Evolutionary conservation across 2,329 filamentous ascomycete species (phyloP), one percentile per base, ranked within the genome.

Genomic region (Aspergillus thermomutatus): DNA sequence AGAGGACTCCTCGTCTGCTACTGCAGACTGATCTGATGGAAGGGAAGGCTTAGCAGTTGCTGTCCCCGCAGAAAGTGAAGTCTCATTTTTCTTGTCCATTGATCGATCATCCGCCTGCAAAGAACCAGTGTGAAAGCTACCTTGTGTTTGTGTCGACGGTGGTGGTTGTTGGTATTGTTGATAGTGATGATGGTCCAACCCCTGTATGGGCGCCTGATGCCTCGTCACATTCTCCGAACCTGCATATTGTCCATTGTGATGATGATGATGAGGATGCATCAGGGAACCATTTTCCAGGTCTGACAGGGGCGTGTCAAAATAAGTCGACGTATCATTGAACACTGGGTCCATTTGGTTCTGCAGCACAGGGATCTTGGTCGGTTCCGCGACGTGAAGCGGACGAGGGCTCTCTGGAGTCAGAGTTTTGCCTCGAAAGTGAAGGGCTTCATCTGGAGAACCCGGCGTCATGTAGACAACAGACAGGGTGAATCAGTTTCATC

Each of bases 331-430:
- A 71, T 88, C 85, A 75, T 87, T 87, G 79, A 89, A 88, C 65
- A 83, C 77, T 54, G 86, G 85, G 75, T 90, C 87, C 83, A 85
- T 90, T 76, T 89, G 86, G 70, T 87, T 86, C 69, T 86, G 82
- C 68, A 90, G 79, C 54, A 90, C 83, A 56, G 87, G 86, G 58
- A 90, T 88, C 64, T 85, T 87, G 64, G 85, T 82, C 53, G 87
- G 86, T 72, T 87, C 83, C 63, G 87, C 82, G 63, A 87, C 79
- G 73, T 89, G 85, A 66, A 89, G 75, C 64, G 87, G 87, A 66
- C 87, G 85, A 68, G 88, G 88, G 70, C 86, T 89, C 69, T 88
- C 84, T 62, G 88, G 87, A 69, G 86, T 88, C 68, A 88, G 76
- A 63, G 83, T 83, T 72, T 86, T 82, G 75, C 85, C 84, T 70